Evolutionary conservation across 2,329 filamentous ascomycete species (phyloP).

Genomic region (Colletotrichum spinosum): DNA sequence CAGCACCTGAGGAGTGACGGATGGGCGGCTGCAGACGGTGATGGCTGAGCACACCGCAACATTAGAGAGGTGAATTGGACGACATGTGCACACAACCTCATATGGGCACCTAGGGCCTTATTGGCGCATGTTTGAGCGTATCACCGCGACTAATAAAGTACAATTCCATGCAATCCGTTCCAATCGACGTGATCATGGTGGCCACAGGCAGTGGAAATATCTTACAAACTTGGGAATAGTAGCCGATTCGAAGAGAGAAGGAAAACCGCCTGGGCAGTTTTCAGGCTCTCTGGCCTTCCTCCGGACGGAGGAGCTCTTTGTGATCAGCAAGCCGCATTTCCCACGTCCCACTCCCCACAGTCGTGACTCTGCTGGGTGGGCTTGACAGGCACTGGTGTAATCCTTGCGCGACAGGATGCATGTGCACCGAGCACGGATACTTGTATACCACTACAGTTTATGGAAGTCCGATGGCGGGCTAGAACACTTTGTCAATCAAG

Average conservation of each 20-base stretch:
- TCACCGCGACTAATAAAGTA: no score
- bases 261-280: conserved; percentile 1
- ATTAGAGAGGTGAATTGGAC: conserved; percentile 9
- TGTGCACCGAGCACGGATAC: no score
- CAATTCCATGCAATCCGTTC: no score
- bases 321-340: conserved; percentile 22
- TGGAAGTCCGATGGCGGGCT: conserved; percentile 19
- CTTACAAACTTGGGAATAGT: no score
- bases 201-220: no score
- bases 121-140: no score
- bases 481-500: not conserved
- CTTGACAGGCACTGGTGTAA: not conserved
- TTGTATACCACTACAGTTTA: not conserved
- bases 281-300: not conserved
- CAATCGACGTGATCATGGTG: no score
- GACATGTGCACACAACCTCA: conserved; percentile 20
- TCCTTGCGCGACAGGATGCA: conserved; percentile 6
- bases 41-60: conserved; percentile 28
- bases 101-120: not conserved
- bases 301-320: conserved; percentile 31
- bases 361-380: conserved; percentile 31
- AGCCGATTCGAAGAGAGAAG: no score
- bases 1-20: no score
- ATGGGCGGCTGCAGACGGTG: not conserved
- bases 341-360: conserved; percentile 28